A percentile compares a stretch with the other conserved stretches of the same genome.
These are phyloP conservation scores for Scutellaria minor DNA, from an alignment of 257 asterid species.

Conservation along the genomic window DNA sequence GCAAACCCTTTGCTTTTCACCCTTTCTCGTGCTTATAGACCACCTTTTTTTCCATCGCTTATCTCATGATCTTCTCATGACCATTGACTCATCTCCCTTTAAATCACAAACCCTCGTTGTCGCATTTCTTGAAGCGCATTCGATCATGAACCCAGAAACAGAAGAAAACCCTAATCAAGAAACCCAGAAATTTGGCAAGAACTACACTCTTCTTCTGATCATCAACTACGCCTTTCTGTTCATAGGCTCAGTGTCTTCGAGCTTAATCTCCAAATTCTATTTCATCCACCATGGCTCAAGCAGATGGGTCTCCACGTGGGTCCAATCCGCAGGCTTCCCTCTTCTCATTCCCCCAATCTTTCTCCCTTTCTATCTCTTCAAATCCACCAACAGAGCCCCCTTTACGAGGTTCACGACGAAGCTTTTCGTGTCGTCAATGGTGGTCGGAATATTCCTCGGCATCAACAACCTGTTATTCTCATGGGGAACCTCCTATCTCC, in stretches of 20 bases:
- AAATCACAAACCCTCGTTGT: background rate
- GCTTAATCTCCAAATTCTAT: slow-evolving; percentile 61
- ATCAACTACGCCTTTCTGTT: slow-evolving; percentile 50
- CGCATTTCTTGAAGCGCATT: no score
- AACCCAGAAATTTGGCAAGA: slow-evolving; percentile 19
- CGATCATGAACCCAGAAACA: no score
- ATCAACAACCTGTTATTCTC: slow-evolving; percentile 62
- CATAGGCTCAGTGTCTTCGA: slow-evolving; percentile 57
- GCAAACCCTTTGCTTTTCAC: slow-evolving; percentile 24
- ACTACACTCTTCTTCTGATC: slow-evolving; percentile 44
- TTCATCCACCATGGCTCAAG: slow-evolving; percentile 73
- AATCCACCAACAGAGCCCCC: slow-evolving; percentile 47
- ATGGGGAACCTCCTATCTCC: slow-evolving; percentile 66
- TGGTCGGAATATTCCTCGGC: slow-evolving; percentile 56
- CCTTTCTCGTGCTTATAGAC: slow-evolving; percentile 38
- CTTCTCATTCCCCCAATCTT: slow-evolving; percentile 51
- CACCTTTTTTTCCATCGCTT: background rate
- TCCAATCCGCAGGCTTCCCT: slow-evolving; percentile 78
- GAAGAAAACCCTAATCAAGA: background rate
- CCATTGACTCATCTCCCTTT: slow-evolving; percentile 5
- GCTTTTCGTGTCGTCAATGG: slow-evolving; percentile 30
- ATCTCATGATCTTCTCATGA: slow-evolving; percentile 46
- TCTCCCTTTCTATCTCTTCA: slow-evolving; percentile 46
- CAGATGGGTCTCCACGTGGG: slow-evolving; percentile 75
- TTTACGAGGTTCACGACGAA: slow-evolving; percentile 47